Conservation (phyloP, 2,329 filamentous ascomycete species). For the Fusarium nygamai region DNA sequence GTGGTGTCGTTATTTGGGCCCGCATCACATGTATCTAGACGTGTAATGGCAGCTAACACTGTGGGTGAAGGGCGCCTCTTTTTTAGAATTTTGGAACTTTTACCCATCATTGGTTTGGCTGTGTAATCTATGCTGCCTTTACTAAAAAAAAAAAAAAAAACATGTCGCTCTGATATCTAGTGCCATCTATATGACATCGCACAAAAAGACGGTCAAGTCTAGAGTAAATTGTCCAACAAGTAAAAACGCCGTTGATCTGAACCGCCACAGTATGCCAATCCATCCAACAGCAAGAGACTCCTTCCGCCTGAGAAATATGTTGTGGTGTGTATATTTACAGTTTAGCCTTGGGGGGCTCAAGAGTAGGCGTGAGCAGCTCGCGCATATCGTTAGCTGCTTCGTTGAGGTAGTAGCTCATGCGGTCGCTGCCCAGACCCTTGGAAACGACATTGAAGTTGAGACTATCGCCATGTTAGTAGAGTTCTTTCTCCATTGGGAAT, state of each 20-base stretch:
- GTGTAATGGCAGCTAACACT: slow-evolving; percentile 9
- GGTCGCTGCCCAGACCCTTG: slow-evolving; percentile 88
- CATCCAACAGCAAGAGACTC: not conserved
- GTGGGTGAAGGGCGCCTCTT: not conserved
- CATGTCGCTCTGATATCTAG: slow-evolving; percentile 7
- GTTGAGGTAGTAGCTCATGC: slow-evolving; percentile 95
- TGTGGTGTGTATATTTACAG: slow-evolving; percentile 64
- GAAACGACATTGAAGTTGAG: slow-evolving; percentile 98
- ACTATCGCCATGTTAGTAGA: slow-evolving; percentile 58
- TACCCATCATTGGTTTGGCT: not conserved
- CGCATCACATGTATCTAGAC: slow-evolving; percentile 23
- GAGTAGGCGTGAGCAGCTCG: slow-evolving; percentile 82
- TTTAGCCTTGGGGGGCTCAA: slow-evolving; percentile 87
- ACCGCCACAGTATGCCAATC: not conserved
- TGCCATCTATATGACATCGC: not conserved
- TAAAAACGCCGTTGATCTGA: not conserved
- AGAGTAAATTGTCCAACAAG: slow-evolving; percentile 12
- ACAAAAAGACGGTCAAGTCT: slow-evolving; percentile 16
- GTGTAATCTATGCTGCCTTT: slow-evolving; percentile 1
- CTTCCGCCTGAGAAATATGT: not conserved
- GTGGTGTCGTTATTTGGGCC: not conserved
- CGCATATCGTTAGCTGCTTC: slow-evolving; percentile 92
- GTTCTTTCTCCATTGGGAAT: not conserved
- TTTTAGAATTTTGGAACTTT: slow-evolving; percentile 10
- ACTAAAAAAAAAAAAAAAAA: not conserved